Base-by-base conservation (phyloP, 345 rosid species). In the Ceriops zippeliana region DNA sequence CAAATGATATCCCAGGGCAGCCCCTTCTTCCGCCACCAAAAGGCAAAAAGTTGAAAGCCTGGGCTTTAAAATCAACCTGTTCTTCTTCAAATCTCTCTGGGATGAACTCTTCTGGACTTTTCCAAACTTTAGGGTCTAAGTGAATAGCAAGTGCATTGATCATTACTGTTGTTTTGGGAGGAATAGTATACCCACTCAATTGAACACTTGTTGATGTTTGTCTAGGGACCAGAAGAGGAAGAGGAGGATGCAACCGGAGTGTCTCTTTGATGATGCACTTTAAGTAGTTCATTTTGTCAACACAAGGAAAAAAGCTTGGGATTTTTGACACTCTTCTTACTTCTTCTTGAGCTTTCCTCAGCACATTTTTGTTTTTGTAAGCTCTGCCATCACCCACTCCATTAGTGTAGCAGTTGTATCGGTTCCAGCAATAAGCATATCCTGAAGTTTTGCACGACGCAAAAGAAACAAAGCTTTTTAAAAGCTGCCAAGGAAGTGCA, bases 361-460 rank as follows among this genome's bases (percentile, higher is more conserved):
- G 61, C 0, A 70, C 47, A 0, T 35, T 54, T 7, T 42, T 64
- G 11, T 80, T 30, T 16, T 67, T 5, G 68, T 17, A 4, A 77
- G 61, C 63, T 74, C 76, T 57, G 79, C 49, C 70, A 80, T 68
- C 6, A 73, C 61, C 81, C 81, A 77, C 49, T 76, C 76, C 38
- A 77, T 37, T 6, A 66, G 54, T 3, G 69, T 71, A 53, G 66
- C 67, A 15, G 72, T 56, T 1, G 84, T 80, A 34, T 80, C 79
- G 1, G 79, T 67, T 16, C 70, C 83, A 35, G 52, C 81, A 2
- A 57, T 63, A 37, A 76, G 60, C 78, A 80, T 76, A 56, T 76
- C 83, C 83, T 70, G 60, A 24, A 51, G 15, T 59, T 21, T 30
- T 52, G 19, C 7, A 66, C 17, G n/a, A 64, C 15, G 7, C 2